These are phyloP conservation scores for Babesia divergens DNA, from an alignment of 169 alveolate species.

Conservation along the genomic window DNA sequence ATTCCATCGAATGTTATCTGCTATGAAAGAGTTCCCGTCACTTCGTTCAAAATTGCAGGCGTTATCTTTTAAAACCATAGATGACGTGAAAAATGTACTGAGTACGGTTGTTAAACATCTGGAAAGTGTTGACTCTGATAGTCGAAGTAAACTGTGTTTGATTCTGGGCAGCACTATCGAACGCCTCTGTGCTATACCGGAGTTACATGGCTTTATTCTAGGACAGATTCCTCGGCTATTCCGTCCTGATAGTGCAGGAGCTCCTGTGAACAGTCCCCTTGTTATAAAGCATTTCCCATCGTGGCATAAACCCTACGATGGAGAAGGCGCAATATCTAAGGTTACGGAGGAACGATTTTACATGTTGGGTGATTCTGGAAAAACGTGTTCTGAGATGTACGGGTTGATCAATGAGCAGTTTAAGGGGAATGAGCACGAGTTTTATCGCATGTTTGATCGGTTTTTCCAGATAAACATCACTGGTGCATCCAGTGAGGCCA, in stretches of 20 bases:
- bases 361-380: slow-evolving; percentile 51
- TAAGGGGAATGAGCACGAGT: slow-evolving; percentile 48
- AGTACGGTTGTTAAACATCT: background rate
- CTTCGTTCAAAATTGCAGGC: background rate
- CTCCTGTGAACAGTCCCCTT: background rate
- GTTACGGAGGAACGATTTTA: slow-evolving; percentile 28
- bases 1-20: background rate
- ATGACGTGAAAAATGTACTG: background rate
- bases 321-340: background rate
- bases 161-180: background rate
- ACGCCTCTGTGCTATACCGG: slow-evolving; percentile 6
- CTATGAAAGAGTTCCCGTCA: slow-evolving; percentile 5
- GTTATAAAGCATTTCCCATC: slow-evolving; percentile 23
- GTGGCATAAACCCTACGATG: slow-evolving; percentile 31
- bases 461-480: slow-evolving; percentile 69
- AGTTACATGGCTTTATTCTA: slow-evolving; percentile 5
- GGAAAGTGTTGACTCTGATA: background rate
- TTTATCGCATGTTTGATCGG: slow-evolving; percentile 55
- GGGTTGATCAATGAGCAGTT: slow-evolving; percentile 49
- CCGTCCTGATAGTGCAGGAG: background rate
- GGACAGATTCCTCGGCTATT: slow-evolving; percentile 4
- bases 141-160: background rate
- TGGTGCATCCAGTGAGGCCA: slow-evolving; percentile 62
- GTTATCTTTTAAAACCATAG: background rate
- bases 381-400: slow-evolving; percentile 57